A percentile compares a stretch with the other conserved stretches of the same genome.
Evolutionary conservation across 306 rosid species (phyloP).

Genomic region (Sicyos edulis): DNA sequence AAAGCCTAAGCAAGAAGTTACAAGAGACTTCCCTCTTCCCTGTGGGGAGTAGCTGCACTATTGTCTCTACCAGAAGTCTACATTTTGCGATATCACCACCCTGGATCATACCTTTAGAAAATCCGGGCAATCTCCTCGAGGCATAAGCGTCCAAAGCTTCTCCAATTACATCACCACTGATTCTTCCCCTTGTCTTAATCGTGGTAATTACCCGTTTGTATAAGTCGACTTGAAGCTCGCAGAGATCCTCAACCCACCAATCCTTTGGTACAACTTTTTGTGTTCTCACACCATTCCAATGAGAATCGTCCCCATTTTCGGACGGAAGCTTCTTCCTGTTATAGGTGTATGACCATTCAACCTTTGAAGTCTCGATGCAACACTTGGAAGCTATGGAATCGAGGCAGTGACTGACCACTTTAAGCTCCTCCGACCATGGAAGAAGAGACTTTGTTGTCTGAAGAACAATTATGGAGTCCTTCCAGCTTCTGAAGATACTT

Average conservation of each 20-base stretch:
- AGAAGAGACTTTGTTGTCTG: conserved; percentile 74
- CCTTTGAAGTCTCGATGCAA: conserved; percentile 69
- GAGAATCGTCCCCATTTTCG: conserved; percentile 60
- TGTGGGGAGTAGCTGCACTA: conserved; percentile 51
- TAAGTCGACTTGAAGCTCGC: conserved; percentile 78
- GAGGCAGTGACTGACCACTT: conserved; percentile 70
- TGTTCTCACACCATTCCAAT: conserved; percentile 64
- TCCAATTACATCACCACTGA: conserved; percentile 52
- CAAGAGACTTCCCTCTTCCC: conserved; percentile 48
- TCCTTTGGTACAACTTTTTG: conserved; percentile 70
- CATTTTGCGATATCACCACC: conserved; percentile 53
- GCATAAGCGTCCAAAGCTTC: conserved; percentile 82
- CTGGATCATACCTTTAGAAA: conserved; percentile 56
- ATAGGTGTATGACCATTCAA: conserved; percentile 93
- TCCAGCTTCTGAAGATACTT: conserved; percentile 91
- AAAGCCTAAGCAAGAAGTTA: conserved; percentile 59
- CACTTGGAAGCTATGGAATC: conserved; percentile 89
- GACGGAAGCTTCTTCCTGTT: conserved; percentile 74
- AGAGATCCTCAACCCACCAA: conserved; percentile 97
- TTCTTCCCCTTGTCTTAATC: conserved; percentile 48
- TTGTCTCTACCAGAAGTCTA: conserved; percentile 54
- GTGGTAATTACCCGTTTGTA: conserved; percentile 58
- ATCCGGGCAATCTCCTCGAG: conserved; percentile 57
- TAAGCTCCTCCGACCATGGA: conserved; percentile 92
- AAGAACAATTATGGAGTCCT: conserved; percentile 87